Evolutionary conservation across 352 stramenopile genomes (phyloP).

Genomic region (Phytopythium oedochilum): DNA sequence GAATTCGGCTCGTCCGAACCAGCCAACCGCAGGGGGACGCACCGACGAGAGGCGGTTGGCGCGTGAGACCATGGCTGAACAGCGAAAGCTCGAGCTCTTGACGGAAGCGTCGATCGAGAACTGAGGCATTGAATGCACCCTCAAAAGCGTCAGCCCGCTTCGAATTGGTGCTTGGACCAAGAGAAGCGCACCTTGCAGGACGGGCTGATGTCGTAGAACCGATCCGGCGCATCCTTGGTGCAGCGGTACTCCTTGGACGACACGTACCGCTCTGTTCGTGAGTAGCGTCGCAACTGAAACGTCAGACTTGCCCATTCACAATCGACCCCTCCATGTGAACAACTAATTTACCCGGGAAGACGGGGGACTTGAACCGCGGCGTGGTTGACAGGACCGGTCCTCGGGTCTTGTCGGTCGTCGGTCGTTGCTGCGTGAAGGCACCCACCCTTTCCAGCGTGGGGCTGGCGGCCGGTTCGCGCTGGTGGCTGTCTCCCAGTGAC

Average conservation of each 20-base stretch:
- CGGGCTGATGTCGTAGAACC: slow-evolving; percentile 72
- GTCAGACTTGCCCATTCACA: too few species aligned
- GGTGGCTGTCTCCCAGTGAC: slow-evolving; percentile 6
- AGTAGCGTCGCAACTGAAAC: too few species aligned
- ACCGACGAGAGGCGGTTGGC: slow-evolving; percentile 51
- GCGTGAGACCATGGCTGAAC: slow-evolving; percentile 55
- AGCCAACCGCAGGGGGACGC: slow-evolving; percentile 8
- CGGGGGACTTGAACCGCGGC: slow-evolving; percentile 59
- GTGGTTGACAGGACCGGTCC: slow-evolving; percentile 54
- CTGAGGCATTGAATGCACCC: slow-evolving; percentile 9
- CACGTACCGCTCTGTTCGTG: slow-evolving; percentile 52
- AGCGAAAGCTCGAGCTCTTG: slow-evolving; percentile 64
- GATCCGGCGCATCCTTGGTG: slow-evolving; percentile 47
- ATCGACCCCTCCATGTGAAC: too few species aligned
- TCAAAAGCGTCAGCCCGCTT: too few species aligned
- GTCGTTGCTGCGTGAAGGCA: slow-evolving; percentile 2
- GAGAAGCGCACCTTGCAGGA: slow-evolving; percentile 44
- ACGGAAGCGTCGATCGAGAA: slow-evolving; percentile 60
- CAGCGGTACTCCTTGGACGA: slow-evolving; percentile 59
- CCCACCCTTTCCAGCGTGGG: slow-evolving; percentile 2
- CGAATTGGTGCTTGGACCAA: too few species aligned
- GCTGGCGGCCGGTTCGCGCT: neutral
- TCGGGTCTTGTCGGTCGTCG: slow-evolving; percentile 31
- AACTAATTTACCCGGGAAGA: slow-evolving; percentile 62
- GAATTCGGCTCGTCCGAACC: too few species aligned